A percentile compares a stretch with the other conserved stretches of the same genome.
Evolutionary conservation across 1,284 basidiomycete species (phyloP).

Genomic region (Boletus mariae): DNA sequence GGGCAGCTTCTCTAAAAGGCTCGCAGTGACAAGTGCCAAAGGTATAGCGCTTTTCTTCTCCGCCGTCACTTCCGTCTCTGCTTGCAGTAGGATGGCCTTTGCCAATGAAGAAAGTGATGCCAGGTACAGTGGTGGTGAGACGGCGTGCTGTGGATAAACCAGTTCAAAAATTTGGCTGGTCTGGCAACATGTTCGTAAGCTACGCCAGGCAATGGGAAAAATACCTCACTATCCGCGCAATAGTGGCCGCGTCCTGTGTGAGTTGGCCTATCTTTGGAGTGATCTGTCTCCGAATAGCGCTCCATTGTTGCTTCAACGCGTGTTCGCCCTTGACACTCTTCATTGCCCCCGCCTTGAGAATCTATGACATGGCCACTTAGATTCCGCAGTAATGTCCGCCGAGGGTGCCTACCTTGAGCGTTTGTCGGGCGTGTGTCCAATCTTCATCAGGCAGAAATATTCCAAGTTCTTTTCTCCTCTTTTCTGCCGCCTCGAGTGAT

Average conservation of each 20-base stretch:
- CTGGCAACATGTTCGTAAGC: constrained; percentile 38
- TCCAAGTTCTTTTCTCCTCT: constrained; percentile 40
- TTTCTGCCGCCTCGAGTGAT: constrained; percentile 31
- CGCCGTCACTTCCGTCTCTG: constrained; percentile 91
- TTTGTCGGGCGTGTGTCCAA: constrained; percentile 61
- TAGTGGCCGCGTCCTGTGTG: constrained; percentile 74
- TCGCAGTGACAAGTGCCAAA: constrained; percentile 69
- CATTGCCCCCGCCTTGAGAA: constrained; percentile 76
- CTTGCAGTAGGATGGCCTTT: constrained; percentile 89
- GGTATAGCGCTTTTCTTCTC: constrained; percentile 84
- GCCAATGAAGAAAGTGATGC: constrained; percentile 84
- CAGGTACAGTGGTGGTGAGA: constrained; percentile 54
- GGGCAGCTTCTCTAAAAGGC: constrained; percentile 27
- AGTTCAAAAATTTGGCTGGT: constrained; percentile 61
- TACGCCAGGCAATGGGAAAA: constrained; percentile 3
- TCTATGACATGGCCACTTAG: constrained; percentile 36
- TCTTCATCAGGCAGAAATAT: constrained; percentile 57
- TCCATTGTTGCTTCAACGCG: constrained; percentile 54
- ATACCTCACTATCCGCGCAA: constrained; percentile 67
- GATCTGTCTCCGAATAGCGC: constrained; percentile 75
- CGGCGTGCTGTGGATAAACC: constrained; percentile 39
- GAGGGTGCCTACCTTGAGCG: constrained; percentile 49
- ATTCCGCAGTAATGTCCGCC: constrained; percentile 19
- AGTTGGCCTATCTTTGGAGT: constrained; percentile 91
- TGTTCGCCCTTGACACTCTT: constrained; percentile 66